Percentiles rank a stretch among this genome's conserved stretches.
These are phyloP conservation scores for Malassezia equina DNA, from an alignment of 1,284 basidiomycete genomes.

Conservation along the genomic window DNA sequence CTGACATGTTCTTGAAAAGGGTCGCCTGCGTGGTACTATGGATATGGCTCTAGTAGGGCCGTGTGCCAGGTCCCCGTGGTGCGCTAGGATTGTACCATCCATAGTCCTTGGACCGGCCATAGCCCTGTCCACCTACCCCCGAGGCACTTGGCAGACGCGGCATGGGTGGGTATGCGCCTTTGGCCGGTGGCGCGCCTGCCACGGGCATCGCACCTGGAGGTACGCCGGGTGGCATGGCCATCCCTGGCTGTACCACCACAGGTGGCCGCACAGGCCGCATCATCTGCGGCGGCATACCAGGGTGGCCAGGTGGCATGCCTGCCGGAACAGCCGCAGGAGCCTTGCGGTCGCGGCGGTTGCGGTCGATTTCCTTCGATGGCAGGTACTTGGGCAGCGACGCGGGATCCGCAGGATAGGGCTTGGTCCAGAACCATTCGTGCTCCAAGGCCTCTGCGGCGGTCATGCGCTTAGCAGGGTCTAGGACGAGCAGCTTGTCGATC, in stretches of 20 bases:
- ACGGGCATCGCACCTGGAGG: neutral
- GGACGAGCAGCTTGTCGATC: constrained; percentile 37
- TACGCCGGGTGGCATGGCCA: neutral
- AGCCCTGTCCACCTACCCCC: neutral
- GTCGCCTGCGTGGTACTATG: neutral
- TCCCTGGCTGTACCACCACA: neutral
- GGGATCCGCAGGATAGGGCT: constrained; percentile 41
- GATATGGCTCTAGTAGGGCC: constrained; percentile 1
- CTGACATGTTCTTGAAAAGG: constrained; percentile 1
- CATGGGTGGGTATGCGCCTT: constrained; percentile 13
- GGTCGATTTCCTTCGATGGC: constrained; percentile 42
- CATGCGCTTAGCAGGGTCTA: constrained; percentile 39
- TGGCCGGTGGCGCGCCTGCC: neutral
- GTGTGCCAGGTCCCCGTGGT: neutral
- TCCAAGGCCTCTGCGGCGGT: constrained; percentile 39
- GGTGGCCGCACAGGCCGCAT: constrained; percentile 8
- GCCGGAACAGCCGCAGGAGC: neutral
- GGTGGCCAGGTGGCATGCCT: neutral
- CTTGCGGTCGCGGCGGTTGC: constrained; percentile 26
- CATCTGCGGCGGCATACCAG: neutral
- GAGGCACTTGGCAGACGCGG: constrained; percentile 9
- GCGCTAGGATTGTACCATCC: constrained; percentile 16
- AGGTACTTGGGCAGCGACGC: constrained; percentile 40
- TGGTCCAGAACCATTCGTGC: constrained; percentile 44
- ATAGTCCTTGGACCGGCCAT: constrained; percentile 7